phyloP scores from a whole-genome alignment of 108 stramenopile species.

The Aurantiochytrium sp. region DNA sequence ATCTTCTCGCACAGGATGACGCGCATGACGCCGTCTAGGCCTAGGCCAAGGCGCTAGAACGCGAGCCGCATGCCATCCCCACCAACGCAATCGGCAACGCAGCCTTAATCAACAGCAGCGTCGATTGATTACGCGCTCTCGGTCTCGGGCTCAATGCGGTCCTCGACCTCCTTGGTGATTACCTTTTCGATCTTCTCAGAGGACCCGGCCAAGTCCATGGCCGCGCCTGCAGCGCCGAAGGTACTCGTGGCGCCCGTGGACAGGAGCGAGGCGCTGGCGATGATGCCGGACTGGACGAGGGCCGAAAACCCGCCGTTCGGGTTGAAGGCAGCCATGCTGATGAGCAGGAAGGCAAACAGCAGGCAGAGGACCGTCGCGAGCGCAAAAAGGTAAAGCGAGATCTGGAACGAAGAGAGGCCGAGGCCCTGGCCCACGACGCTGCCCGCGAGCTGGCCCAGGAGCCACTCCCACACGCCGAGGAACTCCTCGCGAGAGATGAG shows the following conservation, averaged over 20 bases:
- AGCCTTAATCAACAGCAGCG: background rate
- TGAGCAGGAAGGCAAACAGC: background rate
- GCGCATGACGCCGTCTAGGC: too few relatives aligned
- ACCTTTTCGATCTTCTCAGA: background rate
- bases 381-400: background rate
- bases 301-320: background rate
- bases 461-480: background rate
- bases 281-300: background rate
- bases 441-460: background rate
- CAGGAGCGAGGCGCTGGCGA: background rate
- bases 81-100: too few relatives aligned
- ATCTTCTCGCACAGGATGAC: too few relatives aligned
- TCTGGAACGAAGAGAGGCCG: background rate
- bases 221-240: slow-evolving; percentile 14
- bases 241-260: background rate
- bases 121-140: background rate
- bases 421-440: background rate
- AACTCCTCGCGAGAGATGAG: background rate
- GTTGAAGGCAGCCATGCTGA: background rate
- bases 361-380: background rate
- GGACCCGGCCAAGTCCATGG: background rate
- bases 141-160: slow-evolving; percentile 1
- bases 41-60: too few relatives aligned
- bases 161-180: background rate
- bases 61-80: too few relatives aligned